phyloP scores from a whole-genome alignment of 176 grass and related monocot species.

The Leersia perrieri region DNA sequence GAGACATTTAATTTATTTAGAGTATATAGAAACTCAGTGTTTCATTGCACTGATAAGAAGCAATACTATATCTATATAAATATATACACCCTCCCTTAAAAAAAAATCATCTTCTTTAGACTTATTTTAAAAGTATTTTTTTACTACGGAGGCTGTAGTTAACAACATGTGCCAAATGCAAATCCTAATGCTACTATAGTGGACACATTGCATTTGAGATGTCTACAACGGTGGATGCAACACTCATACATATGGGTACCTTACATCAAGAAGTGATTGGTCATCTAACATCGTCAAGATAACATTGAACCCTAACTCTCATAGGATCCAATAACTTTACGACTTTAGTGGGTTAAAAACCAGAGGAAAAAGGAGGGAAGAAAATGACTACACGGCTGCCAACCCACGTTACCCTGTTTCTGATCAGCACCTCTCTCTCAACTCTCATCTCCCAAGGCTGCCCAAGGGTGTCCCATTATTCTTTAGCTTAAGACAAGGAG shows the following conservation, averaged over 20 bases:
- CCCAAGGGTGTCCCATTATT: not conserved
- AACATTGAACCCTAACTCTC: not conserved
- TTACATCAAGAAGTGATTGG: not conserved
- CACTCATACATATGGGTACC: not conserved
- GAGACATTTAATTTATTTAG: not conserved
- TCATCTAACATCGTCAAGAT: not conserved
- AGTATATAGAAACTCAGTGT: not conserved
- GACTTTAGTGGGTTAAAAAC: not conserved
- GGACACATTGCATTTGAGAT: not conserved
- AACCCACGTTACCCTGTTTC: constrained; percentile 19
- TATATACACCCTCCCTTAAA: too few relatives aligned
- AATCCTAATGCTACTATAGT: too few relatives aligned
- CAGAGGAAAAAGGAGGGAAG: not conserved
- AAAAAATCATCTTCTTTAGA: too few relatives aligned
- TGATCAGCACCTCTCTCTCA: not conserved
- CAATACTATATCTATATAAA: too few relatives aligned
- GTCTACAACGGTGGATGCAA: not conserved
- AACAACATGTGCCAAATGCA: too few relatives aligned
- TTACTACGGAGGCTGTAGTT: too few relatives aligned
- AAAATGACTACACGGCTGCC: not conserved
- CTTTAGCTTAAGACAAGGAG: not conserved
- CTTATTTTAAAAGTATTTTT: too few relatives aligned
- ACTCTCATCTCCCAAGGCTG: not conserved
- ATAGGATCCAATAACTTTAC: not conserved
- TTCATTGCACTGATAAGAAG: not conserved